Evolutionary conservation across 345 rosid species (phyloP), one percentile per base, ranked within the genome.

Genomic region (Citrus hindsii): DNA sequence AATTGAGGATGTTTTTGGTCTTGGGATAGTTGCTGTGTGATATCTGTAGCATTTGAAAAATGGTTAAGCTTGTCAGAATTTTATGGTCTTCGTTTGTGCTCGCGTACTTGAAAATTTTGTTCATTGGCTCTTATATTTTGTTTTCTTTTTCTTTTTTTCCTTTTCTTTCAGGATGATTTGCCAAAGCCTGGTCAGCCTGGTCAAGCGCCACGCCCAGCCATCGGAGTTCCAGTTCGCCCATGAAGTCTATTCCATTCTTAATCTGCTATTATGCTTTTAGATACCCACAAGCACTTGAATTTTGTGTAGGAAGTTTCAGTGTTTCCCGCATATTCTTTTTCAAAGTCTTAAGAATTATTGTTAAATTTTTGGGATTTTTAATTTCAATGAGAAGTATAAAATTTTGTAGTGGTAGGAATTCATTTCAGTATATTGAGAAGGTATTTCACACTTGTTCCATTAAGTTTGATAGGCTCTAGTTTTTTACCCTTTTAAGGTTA

Each of bases 161-260:
- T 35, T 5, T 35, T 35, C 2, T 64, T 58, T 62, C 87, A 94
- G 95, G 95, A 89, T 82, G 92, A 86, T 76, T 2, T 60, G 1
- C 88, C 92, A 27, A 88, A 84, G 88, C 89, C 92, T n/a, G 92
- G 88, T 9, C 91, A 87, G 38, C 88, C 90, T 73, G 91, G 91
- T 32, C 94, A 89, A 82, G 93, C 89, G 9, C 84, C 90, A 35
- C 97, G 89, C 28, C 86, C 86, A 18, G 79, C 87, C 40, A 21
- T 55, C 4, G 97, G 87, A 7, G 51, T 55, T 18, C 84, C 93
- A 24, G 80, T 87, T 61, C 92, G 94, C 18, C 14, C 90, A 18
- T 91, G 71, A 85, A 88, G 24, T 56, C 51, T 1, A 73, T 4
- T 0, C 22, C 10, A 69, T 56, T 30, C 35, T 4, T 74, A 24